A percentile compares a stretch with the other conserved stretches of the same genome.
These are phyloP conservation scores for Lodderomyces orthopsilosis DNA, from an alignment of 1,139 yeast species.

Conservation along the genomic window DNA sequence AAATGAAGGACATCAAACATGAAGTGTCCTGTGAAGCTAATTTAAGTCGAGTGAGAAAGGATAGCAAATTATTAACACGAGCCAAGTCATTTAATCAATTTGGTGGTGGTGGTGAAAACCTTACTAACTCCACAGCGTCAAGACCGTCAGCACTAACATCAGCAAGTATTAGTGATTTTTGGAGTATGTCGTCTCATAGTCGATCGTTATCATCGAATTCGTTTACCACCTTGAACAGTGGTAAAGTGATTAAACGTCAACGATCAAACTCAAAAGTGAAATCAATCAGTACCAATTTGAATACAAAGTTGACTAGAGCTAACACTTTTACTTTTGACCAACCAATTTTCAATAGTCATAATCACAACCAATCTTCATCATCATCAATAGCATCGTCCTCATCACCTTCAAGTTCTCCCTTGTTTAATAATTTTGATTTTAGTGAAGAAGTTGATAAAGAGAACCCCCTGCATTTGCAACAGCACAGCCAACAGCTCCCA, in stretches of 20 bases:
- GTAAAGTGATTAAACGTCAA: constrained; percentile 37
- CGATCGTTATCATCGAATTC: neutral
- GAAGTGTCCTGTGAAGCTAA: constrained; percentile 67
- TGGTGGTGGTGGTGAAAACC: constrained; percentile 7
- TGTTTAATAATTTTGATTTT: constrained; percentile 7
- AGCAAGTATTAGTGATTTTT: neutral
- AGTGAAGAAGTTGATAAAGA: constrained; percentile 3
- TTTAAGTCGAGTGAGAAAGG: constrained; percentile 64
- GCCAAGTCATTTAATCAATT: constrained; percentile 34
- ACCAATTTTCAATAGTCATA: constrained; percentile 16
- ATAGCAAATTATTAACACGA: constrained; percentile 39
- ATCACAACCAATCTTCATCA: constrained; percentile 3
- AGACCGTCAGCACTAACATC: neutral
- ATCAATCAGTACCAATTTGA: constrained; percentile 5
- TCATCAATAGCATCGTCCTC: constrained; percentile 6
- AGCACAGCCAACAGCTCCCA: neutral
- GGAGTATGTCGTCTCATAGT: neutral
- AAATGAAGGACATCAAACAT: constrained; percentile 79
- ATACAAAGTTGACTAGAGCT: constrained; percentile 18
- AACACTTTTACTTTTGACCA: constrained; percentile 19
- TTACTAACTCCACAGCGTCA: neutral
- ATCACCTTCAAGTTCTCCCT: constrained; percentile 12
- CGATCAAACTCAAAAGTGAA: constrained; percentile 22
- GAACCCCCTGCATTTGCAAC: neutral
- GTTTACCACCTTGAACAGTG: neutral